Evolutionary conservation across 2,329 filamentous ascomycete genomes (phyloP), one percentile per base, ranked within the genome.

Genomic region (Cladosporium sp.): DNA sequence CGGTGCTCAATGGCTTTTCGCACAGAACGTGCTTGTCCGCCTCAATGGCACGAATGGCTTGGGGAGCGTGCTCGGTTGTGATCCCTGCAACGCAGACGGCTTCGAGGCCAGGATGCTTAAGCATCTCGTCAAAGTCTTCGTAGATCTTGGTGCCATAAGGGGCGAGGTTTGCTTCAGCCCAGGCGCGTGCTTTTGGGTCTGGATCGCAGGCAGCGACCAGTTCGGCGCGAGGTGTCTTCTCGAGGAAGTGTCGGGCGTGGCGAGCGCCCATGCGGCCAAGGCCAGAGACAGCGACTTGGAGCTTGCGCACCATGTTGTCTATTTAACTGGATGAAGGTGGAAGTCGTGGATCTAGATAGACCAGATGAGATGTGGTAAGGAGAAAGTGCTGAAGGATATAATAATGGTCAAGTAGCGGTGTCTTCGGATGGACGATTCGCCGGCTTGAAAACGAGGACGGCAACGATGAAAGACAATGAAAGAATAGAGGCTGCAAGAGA

Each of bases 11-110:
- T 3, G 75, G 75, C 64, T 78, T 85, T 73, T 85, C 83, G 61
- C 82, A 84, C 8, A 85, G 69, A 0, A 84, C 81, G 62, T 85
- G 82, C 60, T 80, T 75, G 36, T 79, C 76, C 11, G 74, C 75
- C 47, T 82, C 68, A 47, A 85, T 83, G 8, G 81, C 82, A 61
- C 80, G 78, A 65, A 84, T 79, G 3, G 82, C 78, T 64, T 85
- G 80, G 61, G 82, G 76, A 0, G 81, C 81, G 62, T 86, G 83
- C 2, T 80, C 80, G 1, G 77, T 82, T 0, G 80, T 81, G 6
- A 80, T 82, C 0, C 77, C 81, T 1, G 80, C 79, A 15, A 85
- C 74, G 38, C 82, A 76, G 1, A 84, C 77, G 1, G 82, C 82
- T 66, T 83, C 75, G 1, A 84, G 70, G 6, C 79, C 80, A 62